These are phyloP conservation scores for Diaporthe helianthi DNA, from an alignment of 2,329 filamentous ascomycete genomes.

Conservation along the genomic window DNA sequence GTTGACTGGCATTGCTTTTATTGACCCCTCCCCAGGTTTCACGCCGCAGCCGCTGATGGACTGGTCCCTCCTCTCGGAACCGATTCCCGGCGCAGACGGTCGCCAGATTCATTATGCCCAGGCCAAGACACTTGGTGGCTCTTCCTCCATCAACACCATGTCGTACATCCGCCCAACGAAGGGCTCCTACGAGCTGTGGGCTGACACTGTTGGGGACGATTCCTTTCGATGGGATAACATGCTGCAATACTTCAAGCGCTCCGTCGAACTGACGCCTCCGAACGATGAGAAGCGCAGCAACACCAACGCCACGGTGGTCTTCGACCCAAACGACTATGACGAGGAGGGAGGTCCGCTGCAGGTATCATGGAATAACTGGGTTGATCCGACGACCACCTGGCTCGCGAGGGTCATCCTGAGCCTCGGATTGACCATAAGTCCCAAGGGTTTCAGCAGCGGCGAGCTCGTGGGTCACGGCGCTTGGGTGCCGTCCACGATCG, in stretches of 20 bases:
- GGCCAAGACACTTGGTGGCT: slow-evolving; percentile 30
- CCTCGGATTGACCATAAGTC: slow-evolving; percentile 26
- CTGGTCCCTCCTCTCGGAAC: slow-evolving; percentile 29
- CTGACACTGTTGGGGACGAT: slow-evolving; percentile 22
- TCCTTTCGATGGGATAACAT: slow-evolving; percentile 29
- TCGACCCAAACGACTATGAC: slow-evolving; percentile 12
- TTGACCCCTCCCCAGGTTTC: slow-evolving; percentile 13
- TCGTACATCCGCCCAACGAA: slow-evolving; percentile 26
- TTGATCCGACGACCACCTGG: slow-evolving; percentile 30
- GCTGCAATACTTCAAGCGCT: slow-evolving; percentile 30
- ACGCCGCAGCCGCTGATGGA: slow-evolving; percentile 31
- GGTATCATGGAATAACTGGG: slow-evolving; percentile 30
- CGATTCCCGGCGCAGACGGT: not conserved
- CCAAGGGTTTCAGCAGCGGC: slow-evolving; percentile 25
- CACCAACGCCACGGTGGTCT: slow-evolving; percentile 30
- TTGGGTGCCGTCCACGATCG: slow-evolving; percentile 23
- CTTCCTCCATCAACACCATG: slow-evolving; percentile 28
- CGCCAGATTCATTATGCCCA: slow-evolving; percentile 29
- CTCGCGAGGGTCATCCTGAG: slow-evolving; percentile 15
- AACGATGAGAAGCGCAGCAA: slow-evolving; percentile 2
- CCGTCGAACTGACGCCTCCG: slow-evolving; percentile 14
- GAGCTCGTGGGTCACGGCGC: slow-evolving; percentile 23
- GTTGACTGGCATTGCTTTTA: slow-evolving; percentile 7
- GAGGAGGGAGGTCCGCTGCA: slow-evolving; percentile 25
- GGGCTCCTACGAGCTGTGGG: slow-evolving; percentile 26